Percentiles rank a stretch among this genome's conserved stretches.
These are phyloP conservation scores for Cornus suecica DNA, from an alignment of 148 eudicot species.

Conservation along the genomic window DNA sequence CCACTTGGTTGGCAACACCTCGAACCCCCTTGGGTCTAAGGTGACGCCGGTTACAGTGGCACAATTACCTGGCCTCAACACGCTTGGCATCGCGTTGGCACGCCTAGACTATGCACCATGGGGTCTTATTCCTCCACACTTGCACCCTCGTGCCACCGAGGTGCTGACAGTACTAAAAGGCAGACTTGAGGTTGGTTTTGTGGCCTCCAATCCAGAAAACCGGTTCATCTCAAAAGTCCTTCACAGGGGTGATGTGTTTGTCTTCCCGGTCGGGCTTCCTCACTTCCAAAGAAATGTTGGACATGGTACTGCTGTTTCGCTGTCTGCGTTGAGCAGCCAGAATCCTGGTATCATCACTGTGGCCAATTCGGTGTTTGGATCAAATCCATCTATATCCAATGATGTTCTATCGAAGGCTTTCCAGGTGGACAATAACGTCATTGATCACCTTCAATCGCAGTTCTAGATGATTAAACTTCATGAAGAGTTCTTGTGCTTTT, in stretches of 20 bases:
- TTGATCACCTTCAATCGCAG: not conserved
- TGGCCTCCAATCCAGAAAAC: constrained; percentile 16
- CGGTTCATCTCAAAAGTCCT: constrained; percentile 12
- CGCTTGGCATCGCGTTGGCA: constrained; percentile 8
- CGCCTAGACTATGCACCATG: constrained; percentile 19
- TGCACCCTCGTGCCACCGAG: constrained; percentile 17
- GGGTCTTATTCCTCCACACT: constrained; percentile 17
- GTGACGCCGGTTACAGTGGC: constrained; percentile 12
- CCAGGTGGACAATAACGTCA: not conserved
- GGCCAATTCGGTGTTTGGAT: constrained; percentile 10
- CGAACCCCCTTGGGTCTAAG: constrained; percentile 8
- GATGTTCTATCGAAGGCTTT: constrained; percentile 14
- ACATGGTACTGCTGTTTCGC: not conserved
- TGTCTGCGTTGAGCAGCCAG: constrained; percentile 1
- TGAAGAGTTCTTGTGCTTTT: not conserved
- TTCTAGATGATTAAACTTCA: constrained; percentile 1
- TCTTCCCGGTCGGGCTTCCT: not conserved
- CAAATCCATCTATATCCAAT: not conserved
- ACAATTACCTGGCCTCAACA: constrained; percentile 15
- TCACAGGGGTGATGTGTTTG: constrained; percentile 18
- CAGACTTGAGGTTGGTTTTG: constrained; percentile 14
- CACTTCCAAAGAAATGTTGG: constrained; percentile 1
- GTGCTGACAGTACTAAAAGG: constrained; percentile 15
- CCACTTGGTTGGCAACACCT: constrained; percentile 14
- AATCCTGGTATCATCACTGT: constrained; percentile 4